A percentile compares a stretch with the other conserved stretches of the same genome.
Evolutionary conservation across 2,329 filamentous ascomycete genomes (phyloP).

Genomic region (Colletotrichum lindemuthianum): DNA sequence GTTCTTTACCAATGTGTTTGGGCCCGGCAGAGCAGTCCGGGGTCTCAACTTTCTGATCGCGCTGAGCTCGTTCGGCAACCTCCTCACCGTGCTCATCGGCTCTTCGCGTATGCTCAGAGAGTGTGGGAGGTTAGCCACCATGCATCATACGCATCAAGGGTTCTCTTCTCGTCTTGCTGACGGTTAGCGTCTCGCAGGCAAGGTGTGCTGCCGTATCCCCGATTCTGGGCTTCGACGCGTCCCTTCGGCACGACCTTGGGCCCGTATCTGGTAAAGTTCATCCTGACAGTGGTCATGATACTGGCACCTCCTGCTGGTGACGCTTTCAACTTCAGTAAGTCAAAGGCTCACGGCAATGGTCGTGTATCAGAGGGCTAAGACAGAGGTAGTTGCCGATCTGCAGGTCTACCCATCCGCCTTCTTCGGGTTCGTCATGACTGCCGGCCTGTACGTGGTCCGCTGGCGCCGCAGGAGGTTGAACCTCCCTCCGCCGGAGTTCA

Average conservation of each 20-base stretch:
- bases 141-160: too few species aligned
- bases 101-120: constrained; percentile 67
- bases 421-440: constrained; percentile 65
- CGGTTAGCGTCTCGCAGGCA: constrained; percentile 49
- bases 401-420: constrained; percentile 66
- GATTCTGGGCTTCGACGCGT: constrained; percentile 69
- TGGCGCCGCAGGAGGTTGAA: constrained; percentile 61
- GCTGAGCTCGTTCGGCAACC: constrained; percentile 66
- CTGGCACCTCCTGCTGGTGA: constrained; percentile 68
- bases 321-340: constrained; percentile 68
- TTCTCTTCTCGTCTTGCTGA: not conserved
- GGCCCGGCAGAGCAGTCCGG: constrained; percentile 54
- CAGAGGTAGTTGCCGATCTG: constrained; percentile 62
- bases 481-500: constrained; percentile 61
- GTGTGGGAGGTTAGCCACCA: constrained; percentile 51
- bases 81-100: constrained; percentile 64
- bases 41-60: constrained; percentile 68
- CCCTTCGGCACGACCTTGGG: constrained; percentile 71
- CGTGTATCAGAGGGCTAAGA: too few species aligned
- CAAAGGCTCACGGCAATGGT: not conserved
- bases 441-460: constrained; percentile 68
- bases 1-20: constrained; percentile 69
- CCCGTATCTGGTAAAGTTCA: constrained; percentile 67
- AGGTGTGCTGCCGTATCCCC: constrained; percentile 66
- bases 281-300: constrained; percentile 67